Percentiles rank a stretch among this genome's conserved stretches.
Evolutionary conservation across 345 rosid genomes (phyloP).

Genomic region (Viola odorata): DNA sequence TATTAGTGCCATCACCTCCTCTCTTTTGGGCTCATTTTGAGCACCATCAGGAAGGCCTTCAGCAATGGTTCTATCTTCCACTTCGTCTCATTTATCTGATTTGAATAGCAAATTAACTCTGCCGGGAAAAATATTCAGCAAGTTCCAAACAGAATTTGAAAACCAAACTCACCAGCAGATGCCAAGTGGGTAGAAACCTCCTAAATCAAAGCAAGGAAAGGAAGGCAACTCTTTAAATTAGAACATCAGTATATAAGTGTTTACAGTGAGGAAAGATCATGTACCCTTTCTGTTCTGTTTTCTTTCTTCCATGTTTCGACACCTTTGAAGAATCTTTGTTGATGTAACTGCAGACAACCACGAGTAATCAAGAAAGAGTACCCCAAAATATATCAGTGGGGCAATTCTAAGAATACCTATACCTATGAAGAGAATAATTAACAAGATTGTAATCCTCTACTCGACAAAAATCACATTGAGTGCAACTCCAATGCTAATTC

Average conservation of each 20-base stretch:
- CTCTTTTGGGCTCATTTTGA: constrained; percentile 7
- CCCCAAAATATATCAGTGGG: not conserved
- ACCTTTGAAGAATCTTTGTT: constrained; percentile 42
- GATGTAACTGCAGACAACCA: constrained; percentile 27
- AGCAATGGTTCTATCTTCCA: constrained; percentile 19
- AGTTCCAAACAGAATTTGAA: not conserved
- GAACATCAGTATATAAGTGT: not conserved
- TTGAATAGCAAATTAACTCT: not conserved
- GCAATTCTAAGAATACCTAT: not conserved
- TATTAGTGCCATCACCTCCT: constrained; percentile 14
- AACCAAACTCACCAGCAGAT: constrained; percentile 20
- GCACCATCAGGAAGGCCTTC: constrained; percentile 11
- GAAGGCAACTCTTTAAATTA: not conserved
- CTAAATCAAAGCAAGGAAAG: constrained; percentile 17
- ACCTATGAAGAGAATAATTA: constrained; percentile 40
- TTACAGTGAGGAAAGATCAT: not conserved
- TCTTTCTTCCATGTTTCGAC: constrained; percentile 52
- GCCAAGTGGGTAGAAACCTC: constrained; percentile 27
- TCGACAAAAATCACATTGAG: constrained; percentile 44
- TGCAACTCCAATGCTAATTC: constrained; percentile 44
- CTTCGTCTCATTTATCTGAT: constrained; percentile 19
- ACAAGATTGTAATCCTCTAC: constrained; percentile 47
- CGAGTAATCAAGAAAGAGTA: not conserved
- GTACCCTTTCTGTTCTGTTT: constrained; percentile 30
- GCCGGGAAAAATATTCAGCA: not conserved